Base-by-base conservation (phyloP, 768 basidiomycete genomes). In the Chlorophyllum brunneum region DNA sequence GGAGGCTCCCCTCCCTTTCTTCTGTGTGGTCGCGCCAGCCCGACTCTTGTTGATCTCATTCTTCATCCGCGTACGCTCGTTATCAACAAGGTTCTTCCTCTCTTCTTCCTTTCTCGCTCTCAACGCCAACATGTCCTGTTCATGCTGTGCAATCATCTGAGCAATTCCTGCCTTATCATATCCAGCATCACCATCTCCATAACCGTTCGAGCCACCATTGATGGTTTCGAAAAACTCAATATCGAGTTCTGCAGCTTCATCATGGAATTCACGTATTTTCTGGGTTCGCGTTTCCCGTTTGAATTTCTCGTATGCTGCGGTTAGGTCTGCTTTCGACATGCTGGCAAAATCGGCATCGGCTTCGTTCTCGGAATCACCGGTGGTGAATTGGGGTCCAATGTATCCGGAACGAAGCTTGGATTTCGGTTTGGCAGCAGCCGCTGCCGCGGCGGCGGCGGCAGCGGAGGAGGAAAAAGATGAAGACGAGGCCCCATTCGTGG, bases 251-350 rank as follows among this genome's bases (percentile, higher is more conserved):
- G 73, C 76, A 13, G 78, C 78, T 29, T 66, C 67, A 54, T 67
- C 69, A 65, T 79, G 69, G 72, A 83, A 76, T 63, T 82, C 66
- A 51, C 72, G 67, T 55, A 81, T 73, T 67, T 80, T 75, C 33
- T 66, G 44, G 54, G 77, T 65, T 48, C 78, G 74, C 2, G 70
- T 68, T 18, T 72, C 63, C 64, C 76, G 71, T 54, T 79, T 78
- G 61, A 70, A 76, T 29, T 63, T 63, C 48, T 73, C 72, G 41
- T 76, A 75, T 8, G 72, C 69, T 7, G 64, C 65, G 27, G 66
- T 71, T 40, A 72, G 71, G 27, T 68, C 42, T n/a, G 52, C 48
- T 38, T 42, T 36, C 41, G 39, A 38, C 40, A 58, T 57, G 24
- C 58, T 63, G 33, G 62, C 66, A 42, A 69, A 67, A 37, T 62